Evolutionary conservation across 1,284 basidiomycete species (phyloP).

Genomic region (Boletus nobilissimus): DNA sequence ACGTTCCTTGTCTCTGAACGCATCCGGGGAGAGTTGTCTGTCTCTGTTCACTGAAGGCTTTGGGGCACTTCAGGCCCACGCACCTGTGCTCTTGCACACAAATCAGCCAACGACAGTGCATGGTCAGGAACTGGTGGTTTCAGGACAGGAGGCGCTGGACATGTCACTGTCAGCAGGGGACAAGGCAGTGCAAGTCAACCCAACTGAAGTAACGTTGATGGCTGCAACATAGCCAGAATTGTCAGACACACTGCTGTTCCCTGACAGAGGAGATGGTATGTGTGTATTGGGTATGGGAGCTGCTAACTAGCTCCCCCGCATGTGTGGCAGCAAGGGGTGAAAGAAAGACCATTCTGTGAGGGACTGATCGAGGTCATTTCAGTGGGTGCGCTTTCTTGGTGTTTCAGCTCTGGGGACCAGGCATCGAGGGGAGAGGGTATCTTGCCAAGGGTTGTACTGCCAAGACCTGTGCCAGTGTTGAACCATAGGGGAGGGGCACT

Average conservation of each 20-base stretch:
- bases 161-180: slow-evolving; percentile 59
- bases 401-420: slow-evolving; percentile 55
- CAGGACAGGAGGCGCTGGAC: slow-evolving; percentile 59
- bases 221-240: slow-evolving; percentile 46
- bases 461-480: slow-evolving; percentile 87
- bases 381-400: slow-evolving; percentile 69
- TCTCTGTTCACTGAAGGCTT: slow-evolving; percentile 49
- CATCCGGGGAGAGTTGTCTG: slow-evolving; percentile 45
- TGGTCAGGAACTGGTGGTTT: slow-evolving; percentile 60
- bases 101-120: slow-evolving; percentile 69
- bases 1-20: slow-evolving; percentile 45
- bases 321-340: slow-evolving; percentile 59
- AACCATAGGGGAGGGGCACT: slow-evolving; percentile 75
- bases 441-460: slow-evolving; percentile 65
- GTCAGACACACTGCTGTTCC: slow-evolving; percentile 40
- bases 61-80: slow-evolving; percentile 52
- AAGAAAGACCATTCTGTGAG: slow-evolving; percentile 54
- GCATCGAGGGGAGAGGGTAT: slow-evolving; percentile 52
- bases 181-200: slow-evolving; percentile 67
- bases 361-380: slow-evolving; percentile 34
- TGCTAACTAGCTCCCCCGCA: slow-evolving; percentile 73
- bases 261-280: slow-evolving; percentile 50
- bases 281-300: slow-evolving; percentile 61
- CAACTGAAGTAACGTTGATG: slow-evolving; percentile 49
- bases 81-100: slow-evolving; percentile 68